phyloP scores from a whole-genome alignment of 129 eudicot species.

The Ambrosia artemisiifolia region DNA sequence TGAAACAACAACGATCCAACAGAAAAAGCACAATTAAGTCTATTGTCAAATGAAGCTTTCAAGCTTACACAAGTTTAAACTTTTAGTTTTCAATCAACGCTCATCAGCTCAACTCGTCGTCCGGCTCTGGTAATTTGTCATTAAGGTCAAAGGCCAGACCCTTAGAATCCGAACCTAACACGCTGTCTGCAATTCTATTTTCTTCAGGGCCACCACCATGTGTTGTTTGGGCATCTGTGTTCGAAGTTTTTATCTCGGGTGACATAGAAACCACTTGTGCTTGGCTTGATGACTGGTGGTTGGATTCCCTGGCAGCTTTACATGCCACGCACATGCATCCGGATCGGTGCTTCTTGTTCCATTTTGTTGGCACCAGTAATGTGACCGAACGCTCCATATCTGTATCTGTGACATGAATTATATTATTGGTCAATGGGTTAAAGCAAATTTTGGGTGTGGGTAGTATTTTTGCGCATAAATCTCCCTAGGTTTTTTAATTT shows the following conservation, averaged over 20 bases:
- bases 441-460: no score
- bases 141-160: neutral
- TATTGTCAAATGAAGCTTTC: neutral
- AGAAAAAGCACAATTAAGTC: neutral
- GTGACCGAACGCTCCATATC: neutral
- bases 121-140: neutral
- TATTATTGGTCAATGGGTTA: neutral
- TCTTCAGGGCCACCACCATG: neutral
- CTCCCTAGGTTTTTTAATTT: no score
- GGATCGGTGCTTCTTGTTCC: conserved; percentile 1
- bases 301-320: conserved; percentile 7
- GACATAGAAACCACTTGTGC: neutral
- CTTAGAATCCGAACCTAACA: neutral
- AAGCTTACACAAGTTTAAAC: neutral
- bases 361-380: neutral
- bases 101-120: neutral
- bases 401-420: neutral
- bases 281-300: neutral
- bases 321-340: neutral
- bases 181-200: neutral
- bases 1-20: neutral
- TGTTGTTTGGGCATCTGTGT: neutral
- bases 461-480: no score
- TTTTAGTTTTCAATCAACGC: neutral
- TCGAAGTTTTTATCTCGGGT: no score